Evolutionary conservation across 2,329 filamentous ascomycete species (phyloP).

Genomic region (Colletotrichum trifolii): DNA sequence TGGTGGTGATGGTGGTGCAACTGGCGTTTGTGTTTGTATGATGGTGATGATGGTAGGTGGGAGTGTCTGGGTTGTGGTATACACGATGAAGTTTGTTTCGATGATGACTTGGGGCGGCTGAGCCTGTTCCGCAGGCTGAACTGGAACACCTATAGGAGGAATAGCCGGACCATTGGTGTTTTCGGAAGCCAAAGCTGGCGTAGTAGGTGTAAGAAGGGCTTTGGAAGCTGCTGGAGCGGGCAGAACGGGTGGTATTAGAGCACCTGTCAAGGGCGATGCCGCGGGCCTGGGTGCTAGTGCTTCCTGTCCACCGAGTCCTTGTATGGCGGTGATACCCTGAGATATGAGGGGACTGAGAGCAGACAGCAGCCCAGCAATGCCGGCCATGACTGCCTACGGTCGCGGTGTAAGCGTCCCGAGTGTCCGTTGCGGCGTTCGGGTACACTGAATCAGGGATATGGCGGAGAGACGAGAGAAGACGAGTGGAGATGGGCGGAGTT

Average conservation of each 20-base stretch:
- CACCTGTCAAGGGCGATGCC: neutral
- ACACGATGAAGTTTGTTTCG: slow-evolving; percentile 23
- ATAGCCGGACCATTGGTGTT: neutral
- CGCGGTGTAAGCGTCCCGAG: neutral
- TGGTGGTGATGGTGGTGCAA: neutral
- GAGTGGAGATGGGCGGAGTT: slow-evolving; percentile 10
- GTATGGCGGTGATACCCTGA: slow-evolving; percentile 1
- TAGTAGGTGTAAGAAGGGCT: slow-evolving; percentile 1
- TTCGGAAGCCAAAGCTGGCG: slow-evolving; percentile 5
- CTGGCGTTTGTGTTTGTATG: slow-evolving; percentile 14
- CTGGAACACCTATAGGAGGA: neutral
- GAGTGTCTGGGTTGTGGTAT: slow-evolving; percentile 10
- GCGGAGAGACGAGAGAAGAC: neutral
- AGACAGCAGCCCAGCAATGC: neutral
- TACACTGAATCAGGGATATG: slow-evolving; percentile 13
- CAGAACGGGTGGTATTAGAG: slow-evolving; percentile 4
- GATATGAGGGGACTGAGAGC: slow-evolving; percentile 11
- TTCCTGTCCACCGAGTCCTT: neutral
- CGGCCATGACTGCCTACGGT: slow-evolving; percentile 18
- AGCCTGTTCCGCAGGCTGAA: neutral
- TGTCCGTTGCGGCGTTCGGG: neutral
- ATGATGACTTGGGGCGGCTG: slow-evolving; percentile 21
- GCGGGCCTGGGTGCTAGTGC: neutral
- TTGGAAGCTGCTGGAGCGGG: neutral
- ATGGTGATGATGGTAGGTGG: slow-evolving; percentile 16